Percentiles rank a stretch among this genome's conserved stretches.
These are phyloP conservation scores for Stephania yunnanensis DNA, from an alignment of 164 flowering plant species.

Conservation along the genomic window DNA sequence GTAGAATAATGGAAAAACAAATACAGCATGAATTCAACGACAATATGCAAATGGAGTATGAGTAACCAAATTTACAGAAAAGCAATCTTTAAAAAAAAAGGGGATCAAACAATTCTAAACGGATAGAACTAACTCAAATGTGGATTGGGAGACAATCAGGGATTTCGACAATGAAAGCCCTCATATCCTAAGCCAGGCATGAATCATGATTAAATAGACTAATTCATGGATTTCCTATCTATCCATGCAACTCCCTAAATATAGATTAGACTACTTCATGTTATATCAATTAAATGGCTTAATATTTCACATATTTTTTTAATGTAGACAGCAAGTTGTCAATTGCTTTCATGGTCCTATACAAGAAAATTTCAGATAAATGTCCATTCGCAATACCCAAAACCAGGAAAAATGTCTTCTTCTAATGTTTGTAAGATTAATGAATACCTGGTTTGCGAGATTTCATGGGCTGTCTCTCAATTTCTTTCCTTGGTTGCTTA, in stretches of 20 bases:
- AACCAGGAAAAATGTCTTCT: not conserved
- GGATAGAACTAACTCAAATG: not conserved
- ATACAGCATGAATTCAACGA: no score
- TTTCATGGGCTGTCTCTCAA: conserved; percentile 40
- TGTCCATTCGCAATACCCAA: not conserved
- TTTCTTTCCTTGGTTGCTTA: conserved; percentile 78
- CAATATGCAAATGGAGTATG: not conserved
- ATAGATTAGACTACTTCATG: not conserved
- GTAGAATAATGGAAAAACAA: no score
- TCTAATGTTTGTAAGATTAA: not conserved
- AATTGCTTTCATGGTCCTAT: not conserved
- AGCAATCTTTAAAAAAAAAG: not conserved
- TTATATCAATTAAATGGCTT: not conserved
- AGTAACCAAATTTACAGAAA: not conserved
- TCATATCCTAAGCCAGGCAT: not conserved
- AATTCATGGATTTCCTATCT: not conserved
- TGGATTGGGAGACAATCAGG: not conserved
- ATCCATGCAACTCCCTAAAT: not conserved
- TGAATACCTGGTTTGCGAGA: conserved; percentile 43
- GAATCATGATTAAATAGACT: not conserved
- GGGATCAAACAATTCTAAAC: not conserved
- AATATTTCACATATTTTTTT: not conserved
- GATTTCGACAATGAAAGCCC: not conserved
- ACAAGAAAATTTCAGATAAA: not conserved
- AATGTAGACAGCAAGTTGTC: not conserved